Evolutionary conservation across 169 alveolate genomes (phyloP).

Genomic region (Cryptosporidium muris): DNA sequence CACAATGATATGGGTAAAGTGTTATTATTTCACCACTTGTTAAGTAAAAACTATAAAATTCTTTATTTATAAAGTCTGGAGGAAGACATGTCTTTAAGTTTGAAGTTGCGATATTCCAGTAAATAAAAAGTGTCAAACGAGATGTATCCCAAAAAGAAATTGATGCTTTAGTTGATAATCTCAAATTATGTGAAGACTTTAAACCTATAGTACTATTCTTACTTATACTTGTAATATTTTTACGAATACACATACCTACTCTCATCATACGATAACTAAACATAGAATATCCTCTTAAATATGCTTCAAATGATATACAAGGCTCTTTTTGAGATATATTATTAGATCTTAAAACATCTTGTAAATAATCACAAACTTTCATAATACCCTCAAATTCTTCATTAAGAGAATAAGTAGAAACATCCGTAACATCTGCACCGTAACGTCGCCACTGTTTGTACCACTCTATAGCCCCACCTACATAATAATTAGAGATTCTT

Average conservation of each 20-base stretch:
- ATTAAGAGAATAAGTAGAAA: slow-evolving; percentile 37
- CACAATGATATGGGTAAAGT: slow-evolving; percentile 5
- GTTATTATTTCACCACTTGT: background rate
- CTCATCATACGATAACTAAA: slow-evolving; percentile 58
- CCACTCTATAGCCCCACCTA: slow-evolving; percentile 59
- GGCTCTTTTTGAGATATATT: slow-evolving; percentile 23
- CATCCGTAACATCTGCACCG: background rate
- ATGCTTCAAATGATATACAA: slow-evolving; percentile 35
- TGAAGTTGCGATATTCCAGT: slow-evolving; percentile 38
- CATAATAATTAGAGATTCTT: slow-evolving; percentile 55
- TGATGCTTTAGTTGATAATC: background rate
- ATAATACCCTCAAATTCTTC: slow-evolving; percentile 68
- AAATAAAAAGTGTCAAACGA: slow-evolving; percentile 33
- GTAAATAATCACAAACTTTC: slow-evolving; percentile 63
- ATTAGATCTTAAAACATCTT: slow-evolving; percentile 14
- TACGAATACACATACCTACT: slow-evolving; percentile 25
- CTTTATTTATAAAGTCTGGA: slow-evolving; percentile 2
- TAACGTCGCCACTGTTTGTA: slow-evolving; percentile 46
- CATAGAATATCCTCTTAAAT: slow-evolving; percentile 46
- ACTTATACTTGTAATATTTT: background rate
- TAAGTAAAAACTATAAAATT: background rate
- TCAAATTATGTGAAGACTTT: background rate
- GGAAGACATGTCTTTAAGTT: slow-evolving; percentile 46
- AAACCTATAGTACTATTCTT: background rate
- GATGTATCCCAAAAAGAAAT: slow-evolving; percentile 64